Evolutionary conservation across 305 asterid species (phyloP), one percentile per base, ranked within the genome.

Genomic region (Fraxinus angustifolia): DNA sequence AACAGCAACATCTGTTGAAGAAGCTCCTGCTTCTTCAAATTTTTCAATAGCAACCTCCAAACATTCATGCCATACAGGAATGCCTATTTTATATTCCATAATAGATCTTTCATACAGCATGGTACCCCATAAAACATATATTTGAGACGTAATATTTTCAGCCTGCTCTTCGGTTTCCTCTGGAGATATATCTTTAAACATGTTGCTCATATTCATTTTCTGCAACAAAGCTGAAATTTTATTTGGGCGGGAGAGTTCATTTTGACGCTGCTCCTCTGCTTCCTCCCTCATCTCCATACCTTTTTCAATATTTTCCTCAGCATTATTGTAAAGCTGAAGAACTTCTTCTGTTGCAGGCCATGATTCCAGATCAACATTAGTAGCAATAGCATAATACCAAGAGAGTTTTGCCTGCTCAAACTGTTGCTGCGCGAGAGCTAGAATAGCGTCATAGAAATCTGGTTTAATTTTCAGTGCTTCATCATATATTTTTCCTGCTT

Each of bases 281-380:
- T 90, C 92, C 87, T 91, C 97, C 98, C 97, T 93, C 91, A 93
- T 89, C 86, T 86, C 94, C 91, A 92, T 85, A 65, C 98, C 99
- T 79, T 86, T 90, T 84, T 95, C 99, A 92, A 93, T 87, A 83
- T 90, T 90, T 62, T 91, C 97, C 89, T 93, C 99, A 6, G 99
- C 97, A 23, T 75, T 81, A 83, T 93, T 93, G 88, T 93, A 95
- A 78, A 93, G 97, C 21, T 87, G 88, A 80, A 93, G 83, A 85
- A 89, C 94, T 75, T 92, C 91, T 11, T 92, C 92, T 8, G 87
- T 77, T 17, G 89, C 89, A 79, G 91, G 89, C 96, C 96, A 93
- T 3, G 87, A 83, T 79, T 91, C 92, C 80, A 93, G 82, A 87
- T 92, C 95, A 76, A 84, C 90, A 26, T 84, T 77, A 35, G 86